Percentiles rank a stretch among this genome's conserved stretches.
Evolutionary conservation across 2,329 filamentous ascomycete genomes (phyloP).

Genomic region (Arthrobotrys iridis): DNA sequence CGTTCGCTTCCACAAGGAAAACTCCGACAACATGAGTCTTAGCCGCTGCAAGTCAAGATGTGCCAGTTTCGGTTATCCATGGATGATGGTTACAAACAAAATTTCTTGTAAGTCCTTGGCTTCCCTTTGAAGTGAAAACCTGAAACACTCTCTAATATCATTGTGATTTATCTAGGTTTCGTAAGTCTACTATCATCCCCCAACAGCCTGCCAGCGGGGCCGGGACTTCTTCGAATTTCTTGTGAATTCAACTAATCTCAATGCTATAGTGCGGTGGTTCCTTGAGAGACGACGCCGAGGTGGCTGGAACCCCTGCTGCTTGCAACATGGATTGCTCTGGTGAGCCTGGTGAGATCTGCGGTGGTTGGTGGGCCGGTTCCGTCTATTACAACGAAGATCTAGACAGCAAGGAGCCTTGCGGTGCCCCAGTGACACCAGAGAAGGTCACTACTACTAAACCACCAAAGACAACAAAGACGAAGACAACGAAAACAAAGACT

Average conservation of each 20-base stretch:
- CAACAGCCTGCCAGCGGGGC: too few relatives aligned
- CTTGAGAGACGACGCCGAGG: neutral
- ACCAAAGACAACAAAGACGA: neutral
- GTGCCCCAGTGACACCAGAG: neutral
- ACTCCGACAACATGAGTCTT: conserved; percentile 11
- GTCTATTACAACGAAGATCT: conserved; percentile 10
- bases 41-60: neutral
- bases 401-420: conserved; percentile 6
- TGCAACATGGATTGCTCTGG: neutral
- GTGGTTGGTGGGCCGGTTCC: neutral
- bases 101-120: neutral
- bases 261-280: conserved; percentile 14
- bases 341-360: neutral
- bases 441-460: neutral
- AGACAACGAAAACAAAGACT: neutral
- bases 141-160: neutral
- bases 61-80: neutral
- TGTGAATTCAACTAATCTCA: neutral
- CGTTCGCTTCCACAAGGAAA: neutral
- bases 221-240: neutral
- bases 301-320: neutral
- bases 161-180: neutral
- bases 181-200: neutral
- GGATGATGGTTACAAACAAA: neutral
- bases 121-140: too few relatives aligned